These are phyloP conservation scores for Geranium rotundifolium DNA, from an alignment of 345 rosid genomes.

Conservation along the genomic window DNA sequence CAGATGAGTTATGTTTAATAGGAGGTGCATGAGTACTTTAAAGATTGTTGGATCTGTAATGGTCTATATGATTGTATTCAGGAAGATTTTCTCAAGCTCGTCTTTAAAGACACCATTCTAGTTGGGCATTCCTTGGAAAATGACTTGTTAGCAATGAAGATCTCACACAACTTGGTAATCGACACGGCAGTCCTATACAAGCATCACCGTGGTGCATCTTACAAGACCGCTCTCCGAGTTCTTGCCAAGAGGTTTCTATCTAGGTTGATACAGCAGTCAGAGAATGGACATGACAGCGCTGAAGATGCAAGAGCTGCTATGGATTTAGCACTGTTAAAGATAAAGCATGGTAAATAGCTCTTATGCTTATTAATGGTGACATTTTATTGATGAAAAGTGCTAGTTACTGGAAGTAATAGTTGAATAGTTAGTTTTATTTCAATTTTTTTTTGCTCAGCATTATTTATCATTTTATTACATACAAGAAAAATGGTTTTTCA, in stretches of 20 bases:
- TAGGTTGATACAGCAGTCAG: slow-evolving; percentile 72
- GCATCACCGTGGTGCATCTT: slow-evolving; percentile 64
- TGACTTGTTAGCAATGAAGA: slow-evolving; percentile 75
- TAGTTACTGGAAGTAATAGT: no score
- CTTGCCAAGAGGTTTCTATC: slow-evolving; percentile 74
- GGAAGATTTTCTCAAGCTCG: slow-evolving; percentile 74
- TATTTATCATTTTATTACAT: neutral
- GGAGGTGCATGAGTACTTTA: neutral
- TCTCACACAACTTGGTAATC: slow-evolving; percentile 74
- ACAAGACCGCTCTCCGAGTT: slow-evolving; percentile 72
- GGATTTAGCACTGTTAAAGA: slow-evolving; percentile 80
- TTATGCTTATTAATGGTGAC: no score
- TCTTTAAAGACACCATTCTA: slow-evolving; percentile 71
- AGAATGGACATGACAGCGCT: slow-evolving; percentile 69
- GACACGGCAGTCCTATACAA: slow-evolving; percentile 86
- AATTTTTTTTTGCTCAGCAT: no score
- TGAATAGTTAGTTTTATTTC: neutral
- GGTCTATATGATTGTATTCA: slow-evolving; percentile 22
- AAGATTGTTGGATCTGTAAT: neutral
- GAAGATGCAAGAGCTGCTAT: slow-evolving; percentile 93
- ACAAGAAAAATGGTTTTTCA: no score
- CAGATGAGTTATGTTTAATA: neutral
- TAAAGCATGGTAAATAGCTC: slow-evolving; percentile 42
- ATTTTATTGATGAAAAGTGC: no score
- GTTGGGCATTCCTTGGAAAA: slow-evolving; percentile 93